Evolutionary conservation across 2,329 filamentous ascomycete species (phyloP).

Genomic region (Atkinsonella texensis): DNA sequence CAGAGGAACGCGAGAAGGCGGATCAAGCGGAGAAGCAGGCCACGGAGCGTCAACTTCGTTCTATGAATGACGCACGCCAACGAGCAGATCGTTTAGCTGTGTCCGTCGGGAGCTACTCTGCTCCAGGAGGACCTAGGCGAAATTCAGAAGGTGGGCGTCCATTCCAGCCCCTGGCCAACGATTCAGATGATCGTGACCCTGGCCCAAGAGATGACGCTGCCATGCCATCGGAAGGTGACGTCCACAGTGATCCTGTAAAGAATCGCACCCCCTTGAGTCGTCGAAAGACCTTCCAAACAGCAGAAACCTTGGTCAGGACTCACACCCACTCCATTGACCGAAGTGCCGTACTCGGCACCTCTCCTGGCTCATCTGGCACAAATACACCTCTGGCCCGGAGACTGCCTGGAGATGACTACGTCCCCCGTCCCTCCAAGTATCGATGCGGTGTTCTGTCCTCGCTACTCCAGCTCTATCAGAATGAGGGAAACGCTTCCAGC

Average conservation of each 20-base stretch:
- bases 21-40: constrained; percentile 26
- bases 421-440: constrained; percentile 55
- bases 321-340: constrained; percentile 18
- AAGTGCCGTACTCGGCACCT: constrained; percentile 20
- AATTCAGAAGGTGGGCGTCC: constrained; percentile 22
- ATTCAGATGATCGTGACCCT: constrained; percentile 16
- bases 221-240: constrained; percentile 2
- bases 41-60: constrained; percentile 25
- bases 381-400: constrained; percentile 30
- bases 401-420: constrained; percentile 42
- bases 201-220: constrained; percentile 10
- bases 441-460: constrained; percentile 62
- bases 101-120: constrained; percentile 26
- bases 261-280: constrained; percentile 15
- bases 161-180: constrained; percentile 21
- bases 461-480: constrained; percentile 57
- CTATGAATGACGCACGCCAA: constrained; percentile 27
- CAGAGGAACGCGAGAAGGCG: constrained; percentile 26
- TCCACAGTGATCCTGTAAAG: constrained; percentile 8
- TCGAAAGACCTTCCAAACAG: constrained; percentile 14
- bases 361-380: constrained; percentile 21
- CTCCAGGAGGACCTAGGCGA: constrained; percentile 23
- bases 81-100: constrained; percentile 27
- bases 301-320: constrained; percentile 24
- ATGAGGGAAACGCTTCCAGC: constrained; percentile 25